Percentiles rank a stretch among this genome's conserved stretches.
These are phyloP conservation scores for Nothophaeocryptopus gaeumannii DNA, from an alignment of 2,329 filamentous ascomycete genomes.

Conservation along the genomic window DNA sequence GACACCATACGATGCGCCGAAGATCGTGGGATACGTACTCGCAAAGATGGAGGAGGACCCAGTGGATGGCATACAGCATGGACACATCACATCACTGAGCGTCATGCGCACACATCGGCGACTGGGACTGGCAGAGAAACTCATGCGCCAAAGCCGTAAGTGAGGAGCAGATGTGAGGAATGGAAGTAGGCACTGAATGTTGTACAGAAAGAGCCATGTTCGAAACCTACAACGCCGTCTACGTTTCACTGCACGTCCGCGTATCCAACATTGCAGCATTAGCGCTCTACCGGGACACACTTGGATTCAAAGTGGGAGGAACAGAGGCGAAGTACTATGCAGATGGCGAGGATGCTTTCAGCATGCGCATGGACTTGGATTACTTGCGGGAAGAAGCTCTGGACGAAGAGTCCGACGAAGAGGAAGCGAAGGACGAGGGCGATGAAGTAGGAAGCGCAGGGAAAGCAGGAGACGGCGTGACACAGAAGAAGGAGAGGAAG, in stretches of 20 bases:
- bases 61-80: conserved; percentile 82
- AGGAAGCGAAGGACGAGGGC: conserved; percentile 39
- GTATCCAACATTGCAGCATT: conserved; percentile 89
- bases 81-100: conserved; percentile 90
- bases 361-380: conserved; percentile 82
- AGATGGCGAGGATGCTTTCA: conserved; percentile 92
- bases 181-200: conserved; percentile 4
- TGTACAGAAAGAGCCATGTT: conserved; percentile 85
- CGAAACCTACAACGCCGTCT: conserved; percentile 84
- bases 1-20: conserved; percentile 82
- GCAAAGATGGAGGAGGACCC: conserved; percentile 99
- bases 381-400: conserved; percentile 55
- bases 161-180: conserved; percentile 26
- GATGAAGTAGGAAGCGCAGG: conserved; percentile 27
- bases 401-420: conserved; percentile 44
- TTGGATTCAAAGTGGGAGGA: conserved; percentile 85
- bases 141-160: conserved; percentile 94
- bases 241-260: conserved; percentile 94
- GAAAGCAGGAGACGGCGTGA: conserved; percentile 11
- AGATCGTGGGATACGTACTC: conserved; percentile 98
- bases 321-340: conserved; percentile 90
- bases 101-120: conserved; percentile 95
- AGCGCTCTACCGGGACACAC: conserved; percentile 86
- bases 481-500: conserved; percentile 56
- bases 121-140: conserved; percentile 89